Percentiles rank a stretch among this genome's conserved stretches.
These are phyloP conservation scores for Lathyrus sativus DNA, from an alignment of 306 rosid species.

Conservation along the genomic window DNA sequence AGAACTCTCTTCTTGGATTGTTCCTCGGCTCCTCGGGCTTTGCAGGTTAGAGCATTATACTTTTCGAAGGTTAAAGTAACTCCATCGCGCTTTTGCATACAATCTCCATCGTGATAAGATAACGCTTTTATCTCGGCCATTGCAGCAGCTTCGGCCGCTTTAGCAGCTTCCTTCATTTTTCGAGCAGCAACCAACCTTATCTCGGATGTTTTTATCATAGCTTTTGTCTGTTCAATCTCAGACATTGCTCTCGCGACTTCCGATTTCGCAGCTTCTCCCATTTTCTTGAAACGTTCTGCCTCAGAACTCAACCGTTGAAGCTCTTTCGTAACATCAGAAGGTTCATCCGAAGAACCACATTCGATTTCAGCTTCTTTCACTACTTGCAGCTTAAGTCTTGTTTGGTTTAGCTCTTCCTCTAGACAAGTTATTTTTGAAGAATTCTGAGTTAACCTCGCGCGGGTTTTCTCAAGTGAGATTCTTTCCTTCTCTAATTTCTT, in stretches of 20 bases:
- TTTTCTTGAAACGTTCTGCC: constrained; percentile 69
- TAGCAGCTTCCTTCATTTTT: constrained; percentile 93
- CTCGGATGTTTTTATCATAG: constrained; percentile 76
- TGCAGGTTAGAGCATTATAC: constrained; percentile 58
- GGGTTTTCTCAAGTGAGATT: constrained; percentile 70
- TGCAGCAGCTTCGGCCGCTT: constrained; percentile 83
- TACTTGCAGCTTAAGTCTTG: constrained; percentile 63
- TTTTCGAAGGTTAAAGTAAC: constrained; percentile 80
- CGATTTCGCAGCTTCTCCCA: constrained; percentile 70
- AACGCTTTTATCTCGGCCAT: constrained; percentile 72
- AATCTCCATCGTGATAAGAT: constrained; percentile 51
- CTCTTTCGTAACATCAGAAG: constrained; percentile 64
- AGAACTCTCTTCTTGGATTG: constrained; percentile 60
- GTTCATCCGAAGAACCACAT: constrained; percentile 47
- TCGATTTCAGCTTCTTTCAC: constrained; percentile 60
- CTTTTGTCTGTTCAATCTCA: constrained; percentile 78
- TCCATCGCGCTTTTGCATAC: constrained; percentile 43
- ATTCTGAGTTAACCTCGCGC: constrained; percentile 65
- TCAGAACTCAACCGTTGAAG: constrained; percentile 67
- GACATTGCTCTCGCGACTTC: constrained; percentile 65
- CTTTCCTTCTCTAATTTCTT: constrained; percentile 85
- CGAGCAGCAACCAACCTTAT: constrained; percentile 81
- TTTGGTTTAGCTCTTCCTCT: constrained; percentile 81
- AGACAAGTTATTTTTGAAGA: constrained; percentile 66
- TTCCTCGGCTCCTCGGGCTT: constrained; percentile 67